Conservation (phyloP, 176 grass and related monocot genomes). For the Cymbopogon citratus region DNA sequence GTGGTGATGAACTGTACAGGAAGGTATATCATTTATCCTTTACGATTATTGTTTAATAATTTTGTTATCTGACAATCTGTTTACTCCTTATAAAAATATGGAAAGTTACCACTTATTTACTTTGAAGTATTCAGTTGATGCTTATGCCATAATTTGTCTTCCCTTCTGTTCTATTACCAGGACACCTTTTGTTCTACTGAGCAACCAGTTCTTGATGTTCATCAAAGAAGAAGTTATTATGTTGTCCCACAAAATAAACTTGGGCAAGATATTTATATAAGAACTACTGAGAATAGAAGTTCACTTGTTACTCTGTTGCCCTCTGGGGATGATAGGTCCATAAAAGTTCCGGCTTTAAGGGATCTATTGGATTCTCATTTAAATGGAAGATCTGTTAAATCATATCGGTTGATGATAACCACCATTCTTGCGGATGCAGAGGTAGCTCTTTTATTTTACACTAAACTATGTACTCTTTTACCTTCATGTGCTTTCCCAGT, state of each 20-base stretch:
- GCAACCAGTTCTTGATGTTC: constrained; percentile 68
- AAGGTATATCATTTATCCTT: constrained; percentile 38
- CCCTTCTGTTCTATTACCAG: constrained; percentile 39
- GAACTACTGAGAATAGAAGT: constrained; percentile 47
- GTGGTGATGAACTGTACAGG: constrained; percentile 68
- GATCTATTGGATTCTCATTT: constrained; percentile 72
- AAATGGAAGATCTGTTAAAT: constrained; percentile 38
- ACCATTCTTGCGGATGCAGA: constrained; percentile 82
- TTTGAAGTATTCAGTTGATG: constrained; percentile 20
- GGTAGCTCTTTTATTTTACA: constrained; percentile 46
- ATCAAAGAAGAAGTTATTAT: constrained; percentile 73
- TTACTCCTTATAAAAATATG: neutral
- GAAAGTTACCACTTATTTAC: neutral
- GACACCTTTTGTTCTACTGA: constrained; percentile 55
- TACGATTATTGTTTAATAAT: neutral
- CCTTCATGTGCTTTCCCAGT: neutral
- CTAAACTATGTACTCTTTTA: neutral
- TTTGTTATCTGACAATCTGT: neutral
- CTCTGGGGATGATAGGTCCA: constrained; percentile 69
- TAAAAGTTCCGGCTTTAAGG: constrained; percentile 80
- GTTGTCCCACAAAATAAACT: constrained; percentile 93
- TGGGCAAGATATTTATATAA: constrained; percentile 86
- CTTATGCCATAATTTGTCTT: constrained; percentile 15
- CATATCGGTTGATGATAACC: constrained; percentile 74
- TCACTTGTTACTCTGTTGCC: constrained; percentile 70